A percentile compares a stretch with the other conserved stretches of the same genome.
phyloP scores from a whole-genome alignment of 2,329 filamentous ascomycete genomes.

The Xylariaceae sp. region DNA sequence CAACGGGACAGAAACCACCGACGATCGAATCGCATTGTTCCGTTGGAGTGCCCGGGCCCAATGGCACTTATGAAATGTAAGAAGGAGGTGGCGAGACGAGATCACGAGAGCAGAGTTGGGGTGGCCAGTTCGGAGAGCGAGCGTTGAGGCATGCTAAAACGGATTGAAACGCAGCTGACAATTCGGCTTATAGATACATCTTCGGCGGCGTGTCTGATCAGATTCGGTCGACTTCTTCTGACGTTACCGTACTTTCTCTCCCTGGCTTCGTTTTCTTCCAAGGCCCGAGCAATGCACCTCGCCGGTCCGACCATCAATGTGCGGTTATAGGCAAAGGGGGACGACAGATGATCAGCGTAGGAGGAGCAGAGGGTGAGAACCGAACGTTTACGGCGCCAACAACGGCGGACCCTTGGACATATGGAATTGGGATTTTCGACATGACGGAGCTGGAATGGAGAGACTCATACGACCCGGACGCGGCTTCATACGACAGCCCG shows the following conservation, averaged over 20 bases:
- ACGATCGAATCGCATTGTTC: constrained; percentile 29
- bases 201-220: constrained; percentile 31
- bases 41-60: constrained; percentile 29
- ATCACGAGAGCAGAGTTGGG: background rate
- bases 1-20: constrained; percentile 28
- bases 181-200: constrained; percentile 28
- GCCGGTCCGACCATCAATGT: constrained; percentile 31
- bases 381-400: constrained; percentile 18
- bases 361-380: constrained; percentile 30
- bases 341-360: constrained; percentile 37
- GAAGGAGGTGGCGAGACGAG: constrained; percentile 6
- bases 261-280: constrained; percentile 35
- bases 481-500: constrained; percentile 31
- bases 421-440: constrained; percentile 37
- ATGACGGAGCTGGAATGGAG: constrained; percentile 34
- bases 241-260: constrained; percentile 34
- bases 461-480: constrained; percentile 31
- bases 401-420: constrained; percentile 31
- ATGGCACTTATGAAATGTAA: constrained; percentile 34
- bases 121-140: too few species aligned
- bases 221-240: constrained; percentile 20
- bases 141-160: too few species aligned
- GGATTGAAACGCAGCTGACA: constrained; percentile 2
- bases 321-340: constrained; percentile 31
- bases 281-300: constrained; percentile 20